Base-by-base conservation (phyloP, 2,329 filamentous ascomycete species). In the Ceratocystis eucalypticola region DNA sequence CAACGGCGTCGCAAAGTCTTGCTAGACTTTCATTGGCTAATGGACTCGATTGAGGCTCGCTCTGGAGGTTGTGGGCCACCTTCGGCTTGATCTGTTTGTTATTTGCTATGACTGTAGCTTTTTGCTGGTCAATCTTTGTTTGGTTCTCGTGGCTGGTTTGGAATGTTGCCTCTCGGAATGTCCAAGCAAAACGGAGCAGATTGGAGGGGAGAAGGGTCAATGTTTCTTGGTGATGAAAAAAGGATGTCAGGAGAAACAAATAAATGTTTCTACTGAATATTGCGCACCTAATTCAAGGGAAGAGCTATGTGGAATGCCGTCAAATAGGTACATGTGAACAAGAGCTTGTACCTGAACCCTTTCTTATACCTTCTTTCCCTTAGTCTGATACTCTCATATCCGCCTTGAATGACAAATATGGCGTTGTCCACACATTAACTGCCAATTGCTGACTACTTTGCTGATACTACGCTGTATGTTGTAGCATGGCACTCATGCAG, bases 371-470 rank as follows among this genome's bases (percentile, higher is more conserved):
- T 28, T 48, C 25, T 22, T 15, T 15, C 25, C 20, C 46, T 63
- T 7, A 22, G 28, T 8, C n/a, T 64, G 17, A 62, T 66, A 30
- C n/a, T 48, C 20, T 66, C 45, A 62, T 66, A 63, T 66, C 33
- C 59, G 33, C 20, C 57, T 63, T 59, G 20, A 30, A 41, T 62
- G 46, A 22, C 25, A 15, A 66, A 66, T 63, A 66, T 66, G 65
- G 46, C 44, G 46, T 45, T 65, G 28, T 65, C 48, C 17, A 28
- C n/a, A 59, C 17, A 59, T 46, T 44, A 55, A 45, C 48, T 53
- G 48, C 48, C 22, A 53, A 10, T 5, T 28, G 22, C 48, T 53
- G 22, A 53, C 25, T 10, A 22, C 37, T 41, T 41, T 41, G 12
- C 37, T 4, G 10, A 41, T 41, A 15, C 37, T 41, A 41, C 44